These are phyloP conservation scores for Hemisphaericaspora subhashii DNA, from an alignment of 1,139 yeast genomes.

Conservation along the genomic window DNA sequence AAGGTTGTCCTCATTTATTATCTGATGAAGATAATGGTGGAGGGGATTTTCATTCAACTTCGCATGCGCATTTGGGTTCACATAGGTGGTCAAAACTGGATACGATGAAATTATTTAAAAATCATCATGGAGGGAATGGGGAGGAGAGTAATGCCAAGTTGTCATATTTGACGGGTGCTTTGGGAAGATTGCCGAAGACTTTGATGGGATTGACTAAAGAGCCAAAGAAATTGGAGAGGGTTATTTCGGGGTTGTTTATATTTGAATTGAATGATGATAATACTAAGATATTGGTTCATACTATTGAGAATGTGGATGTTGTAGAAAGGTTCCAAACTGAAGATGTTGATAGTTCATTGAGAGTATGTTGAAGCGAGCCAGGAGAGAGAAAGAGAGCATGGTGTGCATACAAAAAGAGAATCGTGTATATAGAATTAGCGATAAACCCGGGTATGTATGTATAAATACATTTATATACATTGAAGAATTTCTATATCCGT, in stretches of 20 bases:
- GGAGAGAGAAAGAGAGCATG: no score
- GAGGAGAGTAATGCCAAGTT: constrained; percentile 11
- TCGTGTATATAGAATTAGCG: constrained; percentile 10
- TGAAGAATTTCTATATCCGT: no score
- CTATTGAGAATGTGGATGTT: constrained; percentile 74
- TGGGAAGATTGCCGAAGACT: constrained; percentile 17
- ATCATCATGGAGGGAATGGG: constrained; percentile 5
- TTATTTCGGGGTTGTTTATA: constrained; percentile 69
- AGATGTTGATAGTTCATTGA: constrained; percentile 27
- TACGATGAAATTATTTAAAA: constrained; percentile 21
- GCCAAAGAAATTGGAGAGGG: constrained; percentile 41
- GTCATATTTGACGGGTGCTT: constrained; percentile 24
- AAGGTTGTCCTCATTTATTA: constrained; percentile 48
- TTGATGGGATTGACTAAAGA: constrained; percentile 34
- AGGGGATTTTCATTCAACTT: constrained; percentile 27
- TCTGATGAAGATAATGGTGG: constrained; percentile 14
- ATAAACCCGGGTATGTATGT: no score
- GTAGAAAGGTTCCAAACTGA: constrained; percentile 45
- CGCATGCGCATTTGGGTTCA: constrained; percentile 39
- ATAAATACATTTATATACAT: no score
- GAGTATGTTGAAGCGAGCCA: constrained; percentile 37
- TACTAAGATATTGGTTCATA: constrained; percentile 63
- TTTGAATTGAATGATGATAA: constrained; percentile 68
- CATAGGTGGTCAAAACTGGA: constrained; percentile 43
- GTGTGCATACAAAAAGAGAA: constrained; percentile 1